Base-by-base conservation (phyloP, 768 basidiomycete genomes). In the Mycena rebaudengoi region DNA sequence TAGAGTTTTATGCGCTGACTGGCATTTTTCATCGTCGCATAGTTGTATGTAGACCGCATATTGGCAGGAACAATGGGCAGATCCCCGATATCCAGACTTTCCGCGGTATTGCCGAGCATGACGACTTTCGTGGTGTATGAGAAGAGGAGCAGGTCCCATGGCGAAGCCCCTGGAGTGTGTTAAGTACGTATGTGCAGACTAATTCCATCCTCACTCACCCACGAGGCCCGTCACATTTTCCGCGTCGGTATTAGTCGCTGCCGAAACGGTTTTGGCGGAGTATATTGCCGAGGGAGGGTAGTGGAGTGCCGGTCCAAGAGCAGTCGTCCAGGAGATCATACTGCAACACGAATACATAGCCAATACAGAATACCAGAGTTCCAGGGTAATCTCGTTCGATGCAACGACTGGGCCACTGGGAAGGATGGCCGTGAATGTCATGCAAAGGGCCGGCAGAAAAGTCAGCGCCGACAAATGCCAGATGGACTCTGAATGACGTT, bases 81-180 rank as follows among this genome's bases (percentile, higher is more conserved):
- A 73, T 98, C 95, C 62, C 89, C 94, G 21, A 95, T 93, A 67
- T 97, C 92, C 45, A 97, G 84, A 60, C 86, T 90, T 58, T 85
- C 83, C 2, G 90, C 82, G 2, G 81, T 82, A 75, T 94, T 88
- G 3, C 94, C 95, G 40, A 95, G 87, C 86, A 89, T 88, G 57
- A 96, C 87, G 14, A 98, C 92, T 63, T 91, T 89, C 1, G 94
- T 96, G 35, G 91, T 94, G 74, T 95, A 96, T 16, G 88, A 88
- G 76, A 98, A 98, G n/a, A 95, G 76, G 6, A 98, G 75, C 51
- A 80, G 78, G 58, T 85, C 86, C 82, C 84, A 86, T 1, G 84
- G 78, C 5, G 88, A 89, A 23, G 87, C 82, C 60, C 82, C 89
- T 83, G 70, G 60, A 26, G 59, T 35, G 44, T 20, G 12, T 33